These are phyloP conservation scores for Hamamelis virginiana DNA, from an alignment of 164 flowering plant genomes.

Conservation along the genomic window DNA sequence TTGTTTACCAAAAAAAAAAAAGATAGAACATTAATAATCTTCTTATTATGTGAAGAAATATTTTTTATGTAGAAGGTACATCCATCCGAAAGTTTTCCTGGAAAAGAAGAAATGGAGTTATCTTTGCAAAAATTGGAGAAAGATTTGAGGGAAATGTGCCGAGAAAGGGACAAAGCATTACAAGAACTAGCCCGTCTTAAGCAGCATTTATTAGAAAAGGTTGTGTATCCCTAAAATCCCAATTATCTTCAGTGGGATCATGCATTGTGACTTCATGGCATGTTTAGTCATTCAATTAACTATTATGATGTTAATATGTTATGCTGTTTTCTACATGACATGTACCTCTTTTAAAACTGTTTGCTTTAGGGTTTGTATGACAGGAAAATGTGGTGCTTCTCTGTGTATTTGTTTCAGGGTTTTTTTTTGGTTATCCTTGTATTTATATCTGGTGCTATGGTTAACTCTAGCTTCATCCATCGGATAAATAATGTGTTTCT, in stretches of 20 bases:
- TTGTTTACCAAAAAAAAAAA: too few species aligned
- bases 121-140: conserved; percentile 52
- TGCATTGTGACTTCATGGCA: neutral
- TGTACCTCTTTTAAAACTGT: neutral
- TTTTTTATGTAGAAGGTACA: conserved; percentile 25
- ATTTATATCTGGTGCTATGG: neutral
- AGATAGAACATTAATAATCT: too few species aligned
- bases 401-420: neutral
- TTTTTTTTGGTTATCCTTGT: neutral
- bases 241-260: neutral
- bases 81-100: conserved; percentile 37
- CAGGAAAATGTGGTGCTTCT: neutral
- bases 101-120: conserved; percentile 55
- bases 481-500: neutral
- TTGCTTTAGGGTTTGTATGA: neutral
- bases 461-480: too few species aligned
- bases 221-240: conserved; percentile 15
- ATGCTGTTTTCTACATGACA: neutral
- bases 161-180: conserved; percentile 80
- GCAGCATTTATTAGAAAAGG: conserved; percentile 95
- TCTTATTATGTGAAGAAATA: neutral
- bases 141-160: conserved; percentile 57
- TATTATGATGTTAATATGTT: neutral
- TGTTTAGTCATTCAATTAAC: neutral
- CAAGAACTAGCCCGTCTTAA: conserved; percentile 87